Conservation (phyloP, 2,329 filamentous ascomycete genomes). For the Trichoderma breve region DNA sequence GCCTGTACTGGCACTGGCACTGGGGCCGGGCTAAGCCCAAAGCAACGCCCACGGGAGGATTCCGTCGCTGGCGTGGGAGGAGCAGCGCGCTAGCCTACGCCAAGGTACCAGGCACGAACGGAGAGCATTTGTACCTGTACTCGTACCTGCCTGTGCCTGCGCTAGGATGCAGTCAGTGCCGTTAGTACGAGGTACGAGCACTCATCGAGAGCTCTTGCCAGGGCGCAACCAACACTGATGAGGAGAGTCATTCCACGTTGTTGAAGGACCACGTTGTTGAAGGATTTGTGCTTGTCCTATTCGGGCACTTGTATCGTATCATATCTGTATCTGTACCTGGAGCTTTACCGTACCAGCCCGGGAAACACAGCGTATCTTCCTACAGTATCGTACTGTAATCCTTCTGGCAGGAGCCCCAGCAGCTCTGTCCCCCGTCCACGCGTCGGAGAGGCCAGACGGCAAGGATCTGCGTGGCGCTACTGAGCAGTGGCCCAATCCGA, state of each 20-base stretch:
- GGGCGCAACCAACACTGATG: neutral
- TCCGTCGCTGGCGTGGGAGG: conserved; percentile 3
- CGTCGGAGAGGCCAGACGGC: conserved; percentile 10
- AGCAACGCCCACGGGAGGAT: neutral
- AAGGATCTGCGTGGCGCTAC: conserved; percentile 11
- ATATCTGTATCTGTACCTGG: neutral
- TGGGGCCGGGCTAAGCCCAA: neutral
- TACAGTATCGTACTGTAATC: neutral
- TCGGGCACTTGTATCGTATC: neutral
- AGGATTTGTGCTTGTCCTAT: neutral
- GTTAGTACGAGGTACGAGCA: neutral
- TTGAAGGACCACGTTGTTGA: neutral
- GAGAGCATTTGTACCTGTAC: neutral
- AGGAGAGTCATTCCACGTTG: neutral
- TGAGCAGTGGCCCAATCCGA: conserved; percentile 15
- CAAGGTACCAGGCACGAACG: conserved; percentile 5
- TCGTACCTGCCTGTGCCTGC: neutral
- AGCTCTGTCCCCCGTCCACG: neutral
- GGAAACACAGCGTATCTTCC: neutral
- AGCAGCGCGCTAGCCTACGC: conserved; percentile 1
- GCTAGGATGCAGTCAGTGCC: neutral
- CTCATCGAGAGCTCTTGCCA: neutral
- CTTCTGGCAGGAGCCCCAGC: neutral
- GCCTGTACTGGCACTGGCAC: neutral
- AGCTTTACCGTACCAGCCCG: neutral